Evolutionary conservation across 2,329 filamentous ascomycete genomes (phyloP), one percentile per base, ranked within the genome.

Genomic region (Botrytis tulipae): DNA sequence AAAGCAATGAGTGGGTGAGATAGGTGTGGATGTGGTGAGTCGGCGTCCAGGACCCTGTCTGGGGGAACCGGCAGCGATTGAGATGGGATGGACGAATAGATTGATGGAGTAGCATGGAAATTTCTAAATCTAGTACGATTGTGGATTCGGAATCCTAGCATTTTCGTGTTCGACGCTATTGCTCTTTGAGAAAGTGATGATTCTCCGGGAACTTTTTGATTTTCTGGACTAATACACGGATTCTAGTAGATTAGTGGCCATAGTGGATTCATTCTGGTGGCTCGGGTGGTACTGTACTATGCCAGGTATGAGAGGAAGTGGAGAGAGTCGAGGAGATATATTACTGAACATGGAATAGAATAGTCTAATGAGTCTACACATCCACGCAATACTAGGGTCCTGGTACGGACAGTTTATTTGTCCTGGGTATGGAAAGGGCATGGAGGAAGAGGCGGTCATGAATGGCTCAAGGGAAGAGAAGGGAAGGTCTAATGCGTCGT

Each of bases 51-150:
- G 74, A 66, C 75, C 77, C 61, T 77, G 77, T 78, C 75, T 76
- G 76, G 77, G 71, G 77, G 78, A 73, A 74, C 75, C 69, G 74
- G 73, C 73, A 76, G 75, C 63, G 51, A 73, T 78, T 78, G 73
- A 75, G 76, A 77, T 78, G 76, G 76, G 75, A 77, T 74, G 48
- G 61, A 67, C 46, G 70, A 72, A 67, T 72, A 44, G 54, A 42
- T 48, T 67, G 63, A 72, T 57, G 66, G 63, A 68, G 54, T 48
- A 68, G 32, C 37, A 63, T 63, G 59, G 66, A 29, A 71, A 73
- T 75, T 74, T 76, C 75, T 77, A 77, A 76, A 76, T 76, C 67
- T 73, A 76, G 74, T 63, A 29, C 62, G 48, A 40, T 42, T 51
- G 63, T 57, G 48, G 44, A 59, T 62, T 42, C 29, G 29, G 62